phyloP scores from a whole-genome alignment of 1,284 basidiomycete genomes.

The Sutorius eximius region DNA sequence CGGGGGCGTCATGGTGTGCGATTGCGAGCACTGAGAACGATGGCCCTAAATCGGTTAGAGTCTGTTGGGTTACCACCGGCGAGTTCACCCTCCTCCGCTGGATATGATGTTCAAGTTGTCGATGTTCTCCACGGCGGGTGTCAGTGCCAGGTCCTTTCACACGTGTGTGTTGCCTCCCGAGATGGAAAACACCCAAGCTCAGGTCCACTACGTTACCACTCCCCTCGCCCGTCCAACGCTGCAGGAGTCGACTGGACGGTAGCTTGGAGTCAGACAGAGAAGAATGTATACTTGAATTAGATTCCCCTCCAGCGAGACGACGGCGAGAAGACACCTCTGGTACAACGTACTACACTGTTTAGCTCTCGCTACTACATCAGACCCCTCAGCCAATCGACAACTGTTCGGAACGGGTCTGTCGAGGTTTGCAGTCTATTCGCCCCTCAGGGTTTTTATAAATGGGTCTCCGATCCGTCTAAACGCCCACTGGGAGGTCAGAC shows the following conservation, averaged over 20 bases:
- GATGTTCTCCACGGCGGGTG: constrained; percentile 2
- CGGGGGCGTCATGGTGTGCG: constrained; percentile 26
- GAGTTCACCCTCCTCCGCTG: not conserved
- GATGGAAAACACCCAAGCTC: not conserved
- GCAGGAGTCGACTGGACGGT: not conserved
- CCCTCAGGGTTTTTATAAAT: not conserved
- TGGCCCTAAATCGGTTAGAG: not conserved
- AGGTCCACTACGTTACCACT: not conserved
- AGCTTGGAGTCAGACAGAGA: not conserved
- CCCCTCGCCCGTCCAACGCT: not conserved
- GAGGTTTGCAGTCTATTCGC: not conserved
- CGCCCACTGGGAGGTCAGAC: not conserved
- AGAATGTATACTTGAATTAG: too few relatives aligned
- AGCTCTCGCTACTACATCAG: not conserved
- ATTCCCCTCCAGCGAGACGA: too few relatives aligned
- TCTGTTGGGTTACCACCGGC: not conserved
- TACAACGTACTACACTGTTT: not conserved
- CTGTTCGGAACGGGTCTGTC: too few relatives aligned
- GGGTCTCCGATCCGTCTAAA: not conserved
- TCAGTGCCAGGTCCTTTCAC: constrained; percentile 8
- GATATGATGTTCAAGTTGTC: not conserved
- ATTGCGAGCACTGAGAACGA: not conserved
- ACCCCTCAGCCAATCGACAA: too few relatives aligned
- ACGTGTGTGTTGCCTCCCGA: constrained; percentile 12
- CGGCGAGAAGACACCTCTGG: too few relatives aligned